phyloP scores from a whole-genome alignment of 164 flowering plant genomes.

The Vitis vinifera region DNA sequence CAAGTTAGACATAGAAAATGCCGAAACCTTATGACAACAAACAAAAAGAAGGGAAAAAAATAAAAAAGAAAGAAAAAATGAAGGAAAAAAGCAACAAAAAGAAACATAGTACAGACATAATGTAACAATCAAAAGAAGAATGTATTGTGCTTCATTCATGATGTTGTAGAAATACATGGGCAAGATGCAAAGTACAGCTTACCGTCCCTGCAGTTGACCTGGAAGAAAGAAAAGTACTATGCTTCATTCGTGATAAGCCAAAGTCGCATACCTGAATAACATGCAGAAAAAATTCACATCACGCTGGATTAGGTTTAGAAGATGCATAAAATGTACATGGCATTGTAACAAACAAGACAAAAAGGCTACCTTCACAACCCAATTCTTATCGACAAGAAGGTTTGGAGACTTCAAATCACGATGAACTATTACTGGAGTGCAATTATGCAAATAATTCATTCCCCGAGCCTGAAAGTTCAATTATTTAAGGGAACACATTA shows the following conservation, averaged over 20 bases:
- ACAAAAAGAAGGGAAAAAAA: too few relatives aligned
- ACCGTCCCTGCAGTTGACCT: conserved; percentile 97
- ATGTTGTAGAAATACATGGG: not conserved
- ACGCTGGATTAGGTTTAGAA: not conserved
- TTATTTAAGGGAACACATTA: conserved; percentile 12
- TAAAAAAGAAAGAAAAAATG: too few relatives aligned
- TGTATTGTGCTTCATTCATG: too few relatives aligned
- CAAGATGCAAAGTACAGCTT: conserved; percentile 17
- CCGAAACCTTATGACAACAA: too few relatives aligned
- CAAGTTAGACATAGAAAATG: too few relatives aligned
- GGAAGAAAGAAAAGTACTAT: conserved; percentile 87
- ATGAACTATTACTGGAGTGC: conserved; percentile 84
- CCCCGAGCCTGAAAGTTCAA: conserved; percentile 77
- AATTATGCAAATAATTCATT: conserved; percentile 92
- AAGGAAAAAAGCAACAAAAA: too few relatives aligned
- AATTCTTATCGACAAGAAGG: conserved; percentile 95
- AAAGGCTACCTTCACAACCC: conserved; percentile 86
- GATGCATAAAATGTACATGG: not conserved
- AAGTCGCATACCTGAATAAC: conserved; percentile 83
- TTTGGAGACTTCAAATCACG: conserved; percentile 97
- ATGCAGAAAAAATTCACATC: conserved; percentile 4
- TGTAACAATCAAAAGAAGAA: too few relatives aligned
- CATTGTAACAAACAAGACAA: not conserved
- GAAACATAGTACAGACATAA: too few relatives aligned
- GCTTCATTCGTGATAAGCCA: conserved; percentile 88